Base-by-base conservation (phyloP, 495 filamentous ascomycete species). In the Hypoxylon perforatum region DNA sequence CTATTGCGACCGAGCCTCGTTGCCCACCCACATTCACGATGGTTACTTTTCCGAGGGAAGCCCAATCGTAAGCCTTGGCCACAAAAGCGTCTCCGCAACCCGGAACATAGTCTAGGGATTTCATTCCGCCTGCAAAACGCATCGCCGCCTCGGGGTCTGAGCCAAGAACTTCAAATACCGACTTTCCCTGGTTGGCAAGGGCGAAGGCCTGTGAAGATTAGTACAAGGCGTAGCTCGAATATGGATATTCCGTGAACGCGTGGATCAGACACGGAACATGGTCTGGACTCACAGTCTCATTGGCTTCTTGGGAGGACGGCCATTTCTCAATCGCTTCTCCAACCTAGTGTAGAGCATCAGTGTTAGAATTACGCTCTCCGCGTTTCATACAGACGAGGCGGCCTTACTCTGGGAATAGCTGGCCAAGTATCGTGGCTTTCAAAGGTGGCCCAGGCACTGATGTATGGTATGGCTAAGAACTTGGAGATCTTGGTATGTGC, bases 401-500 rank as follows among this genome's bases (percentile, higher is more conserved):
- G 10, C 36, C 58, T 63, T 63, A 63, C 60, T 42, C 33, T 63
- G 9, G 49, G 15, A 44, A 42, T 22, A 41, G 60, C 60, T 33
- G 51, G 60, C 60, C 50, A 63, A 44, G 30, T 47, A 45, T 63
- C 60, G 9, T 44, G 41, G 18, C 38, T 42, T 21, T 30, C 42
- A 56, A 63, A 50, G 6, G 12, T 44, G 19, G 19, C 23, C 28
- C 30, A 56, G 51, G 42, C 60, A 44, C 23, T 48, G 1, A 63
- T 42, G 21, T 63, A 38, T 42, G 51, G 60, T 22, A 47, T 22
- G 18, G 60, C 39, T 23, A 63, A 56, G 42, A 42, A 56, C 25
- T 63, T 63, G 19, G 67, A 73, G 11, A 59, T 57, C 21, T 73
- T 73, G 9, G 69, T 74, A 60, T 76, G 72, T 21, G 67, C 72